Evolutionary conservation across 495 filamentous ascomycete species (phyloP).

Genomic region (Achaetomiella virescens): DNA sequence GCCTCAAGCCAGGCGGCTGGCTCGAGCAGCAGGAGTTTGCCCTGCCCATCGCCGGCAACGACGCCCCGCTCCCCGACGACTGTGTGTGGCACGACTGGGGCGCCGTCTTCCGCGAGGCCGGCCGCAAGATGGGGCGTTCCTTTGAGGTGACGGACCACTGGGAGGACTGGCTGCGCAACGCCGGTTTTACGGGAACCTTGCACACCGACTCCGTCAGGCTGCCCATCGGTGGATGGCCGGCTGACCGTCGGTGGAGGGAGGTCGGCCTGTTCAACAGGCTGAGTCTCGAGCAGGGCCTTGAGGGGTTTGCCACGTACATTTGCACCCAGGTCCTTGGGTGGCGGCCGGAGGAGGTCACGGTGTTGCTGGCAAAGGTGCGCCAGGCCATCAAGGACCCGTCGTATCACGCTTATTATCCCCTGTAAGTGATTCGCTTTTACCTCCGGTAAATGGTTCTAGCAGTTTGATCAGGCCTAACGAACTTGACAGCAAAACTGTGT

Average conservation of each 20-base stretch:
- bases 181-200: conserved; percentile 52
- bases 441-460: too few relatives aligned
- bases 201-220: conserved; percentile 39
- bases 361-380: conserved; percentile 32
- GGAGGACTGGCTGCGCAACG: conserved; percentile 40
- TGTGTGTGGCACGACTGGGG: too few relatives aligned
- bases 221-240: conserved; percentile 50
- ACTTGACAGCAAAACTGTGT: too few relatives aligned
- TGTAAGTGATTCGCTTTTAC: too few relatives aligned
- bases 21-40: conserved; percentile 23
- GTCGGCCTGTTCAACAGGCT: conserved; percentile 28
- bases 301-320: conserved; percentile 40
- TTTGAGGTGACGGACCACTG: background rate
- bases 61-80: too few relatives aligned
- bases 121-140: too few relatives aligned
- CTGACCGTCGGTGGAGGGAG: conserved; percentile 39
- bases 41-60: conserved; percentile 8
- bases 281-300: conserved; percentile 37
- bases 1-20: conserved; percentile 37
- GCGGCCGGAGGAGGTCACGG: conserved; percentile 40
- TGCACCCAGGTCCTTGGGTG: conserved; percentile 41
- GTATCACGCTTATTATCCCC: conserved; percentile 38
- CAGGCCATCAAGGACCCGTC: conserved; percentile 32
- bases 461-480: too few relatives aligned
- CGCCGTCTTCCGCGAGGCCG: too few relatives aligned